phyloP scores from a whole-genome alignment of 345 rosid genomes.

The Laguncularia racemosa region DNA sequence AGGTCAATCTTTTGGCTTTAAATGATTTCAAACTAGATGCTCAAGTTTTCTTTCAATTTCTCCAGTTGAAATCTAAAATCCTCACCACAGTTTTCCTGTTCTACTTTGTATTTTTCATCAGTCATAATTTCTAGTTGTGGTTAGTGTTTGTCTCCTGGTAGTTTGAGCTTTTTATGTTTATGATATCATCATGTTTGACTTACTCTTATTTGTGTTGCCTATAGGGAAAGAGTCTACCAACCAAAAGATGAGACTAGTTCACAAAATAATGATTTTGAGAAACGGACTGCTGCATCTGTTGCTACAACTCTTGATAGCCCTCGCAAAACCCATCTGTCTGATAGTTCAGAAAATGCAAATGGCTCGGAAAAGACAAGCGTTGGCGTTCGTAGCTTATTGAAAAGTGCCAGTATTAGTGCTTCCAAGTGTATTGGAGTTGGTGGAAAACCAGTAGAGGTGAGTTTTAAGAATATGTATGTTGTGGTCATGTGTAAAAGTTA shows the following conservation, averaged over 20 bases:
- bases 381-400: slow-evolving; percentile 63
- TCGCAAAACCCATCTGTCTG: slow-evolving; percentile 21
- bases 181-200: background rate
- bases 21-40: background rate
- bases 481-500: too few species aligned
- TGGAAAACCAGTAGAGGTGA: slow-evolving; percentile 19
- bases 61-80: background rate
- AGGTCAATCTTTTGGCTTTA: background rate
- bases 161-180: too few species aligned
- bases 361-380: slow-evolving; percentile 30
- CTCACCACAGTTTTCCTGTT: too few species aligned
- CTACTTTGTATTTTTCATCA: too few species aligned
- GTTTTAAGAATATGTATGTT: slow-evolving; percentile 11
- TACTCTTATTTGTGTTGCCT: slow-evolving; percentile 8
- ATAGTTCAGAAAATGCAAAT: slow-evolving; percentile 33
- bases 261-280: slow-evolving; percentile 24
- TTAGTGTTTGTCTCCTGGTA: too few species aligned
- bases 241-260: slow-evolving; percentile 43
- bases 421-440: slow-evolving; percentile 72
- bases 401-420: slow-evolving; percentile 95
- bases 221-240: slow-evolving; percentile 80
- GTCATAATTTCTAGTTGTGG: too few species aligned
- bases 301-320: slow-evolving; percentile 46
- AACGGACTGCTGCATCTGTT: slow-evolving; percentile 37
- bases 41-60: background rate